Percentiles rank a stretch among this genome's conserved stretches.
Conservation (phyloP, 2,329 filamentous ascomycete genomes). For the Xylaria sp. region DNA sequence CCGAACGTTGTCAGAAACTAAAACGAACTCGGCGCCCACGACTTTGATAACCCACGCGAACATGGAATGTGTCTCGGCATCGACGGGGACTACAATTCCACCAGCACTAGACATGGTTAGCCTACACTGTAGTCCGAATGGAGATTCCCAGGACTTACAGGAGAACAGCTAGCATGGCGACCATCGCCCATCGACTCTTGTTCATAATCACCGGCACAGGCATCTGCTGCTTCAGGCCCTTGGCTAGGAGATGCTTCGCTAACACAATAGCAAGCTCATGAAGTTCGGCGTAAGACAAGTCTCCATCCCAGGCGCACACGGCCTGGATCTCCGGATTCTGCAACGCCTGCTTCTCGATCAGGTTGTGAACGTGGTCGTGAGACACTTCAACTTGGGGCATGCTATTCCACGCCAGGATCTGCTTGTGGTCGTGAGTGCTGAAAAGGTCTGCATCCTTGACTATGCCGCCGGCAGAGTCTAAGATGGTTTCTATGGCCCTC, state of each 20-base stretch:
- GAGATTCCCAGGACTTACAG: slow-evolving; percentile 57
- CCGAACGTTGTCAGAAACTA: slow-evolving; percentile 48
- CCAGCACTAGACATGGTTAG: slow-evolving; percentile 40
- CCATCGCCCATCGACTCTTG: slow-evolving; percentile 69
- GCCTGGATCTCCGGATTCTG: slow-evolving; percentile 43
- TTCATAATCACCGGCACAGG: slow-evolving; percentile 70
- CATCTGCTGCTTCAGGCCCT: slow-evolving; percentile 34
- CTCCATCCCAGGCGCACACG: slow-evolving; percentile 37
- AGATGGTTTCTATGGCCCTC: slow-evolving; percentile 50
- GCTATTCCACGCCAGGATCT: slow-evolving; percentile 57
- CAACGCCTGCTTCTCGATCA: slow-evolving; percentile 46
- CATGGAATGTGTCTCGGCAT: slow-evolving; percentile 46
- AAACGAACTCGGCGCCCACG: slow-evolving; percentile 47
- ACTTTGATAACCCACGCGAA: slow-evolving; percentile 47
- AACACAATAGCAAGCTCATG: slow-evolving; percentile 33
- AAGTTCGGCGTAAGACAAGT: slow-evolving; percentile 36
- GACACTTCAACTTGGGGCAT: slow-evolving; percentile 45
- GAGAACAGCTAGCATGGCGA: slow-evolving; percentile 70
- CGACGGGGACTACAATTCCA: slow-evolving; percentile 54
- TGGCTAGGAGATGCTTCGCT: slow-evolving; percentile 33
- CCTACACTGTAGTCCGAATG: slow-evolving; percentile 29
- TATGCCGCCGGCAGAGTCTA: slow-evolving; percentile 45
- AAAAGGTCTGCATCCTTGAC: slow-evolving; percentile 56
- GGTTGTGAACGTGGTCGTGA: slow-evolving; percentile 48
- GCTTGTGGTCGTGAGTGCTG: slow-evolving; percentile 56